Base-by-base conservation (phyloP, 116 monocot species). In the Papilionanthe hybrid region DNA sequence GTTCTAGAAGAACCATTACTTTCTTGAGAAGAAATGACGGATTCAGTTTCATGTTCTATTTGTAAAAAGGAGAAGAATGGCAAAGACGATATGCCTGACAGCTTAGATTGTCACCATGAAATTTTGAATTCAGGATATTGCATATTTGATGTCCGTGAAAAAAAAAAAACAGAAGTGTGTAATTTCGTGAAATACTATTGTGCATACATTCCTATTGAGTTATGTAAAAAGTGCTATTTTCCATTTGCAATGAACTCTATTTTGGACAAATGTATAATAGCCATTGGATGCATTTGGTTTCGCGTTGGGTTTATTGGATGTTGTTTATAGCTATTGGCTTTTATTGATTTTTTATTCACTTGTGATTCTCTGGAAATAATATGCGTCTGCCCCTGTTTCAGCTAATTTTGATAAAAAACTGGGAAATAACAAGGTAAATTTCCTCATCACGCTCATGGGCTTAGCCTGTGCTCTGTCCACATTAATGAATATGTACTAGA, bases 1-100 rank as follows among this genome's bases (percentile, higher is more conserved):
- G 92, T 89, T 72, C 37, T 89, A 82, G 92, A 92, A 81, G 87
- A 92, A 48, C 92, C 90, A 18, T 73, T 90, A 19, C 90, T 92
- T 25, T 83, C 90, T 69, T 90, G 72, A 85, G 76, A 42, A 78
- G 63, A 44, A 56, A 45, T 32, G 6, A 0, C 28, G 23, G n/a
- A 49, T 25, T 45, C 8, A 22, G 28, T 53, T 53, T 29, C 45
- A 4, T 48, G 28, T 27, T 50, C 11, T 69, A 32, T 12, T 69
- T 69, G 69, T 69, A 32, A 22, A 56, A 56, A 60, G 60, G 60
- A 22, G 20, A 53, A 53, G n/a, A 60, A 22, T 23, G 60, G 5
- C 7, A n/a, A 32, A 32, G 32, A 32, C 3, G 32, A 32, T 32
- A 32, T 32, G 32, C 32, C 3, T 32, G 32, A 32, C 2, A 32